Evolutionary conservation across 768 basidiomycete species (phyloP).

Genomic region (Hysterangium stoloniferum): DNA sequence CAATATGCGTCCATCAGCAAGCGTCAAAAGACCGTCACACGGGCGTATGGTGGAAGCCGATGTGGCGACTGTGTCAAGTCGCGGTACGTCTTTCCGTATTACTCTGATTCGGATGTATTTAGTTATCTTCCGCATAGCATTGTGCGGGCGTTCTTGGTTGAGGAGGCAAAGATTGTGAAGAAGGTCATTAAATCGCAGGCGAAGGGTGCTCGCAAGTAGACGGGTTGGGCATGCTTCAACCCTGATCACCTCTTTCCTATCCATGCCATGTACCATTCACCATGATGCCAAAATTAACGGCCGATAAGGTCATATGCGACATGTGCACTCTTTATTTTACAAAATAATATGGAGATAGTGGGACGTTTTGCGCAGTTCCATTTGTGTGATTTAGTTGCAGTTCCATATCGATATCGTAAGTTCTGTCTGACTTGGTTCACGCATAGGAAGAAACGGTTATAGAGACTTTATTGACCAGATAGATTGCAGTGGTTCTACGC

Average conservation of each 20-base stretch:
- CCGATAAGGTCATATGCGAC: conserved; percentile 6
- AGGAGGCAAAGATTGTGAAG: conserved; percentile 99
- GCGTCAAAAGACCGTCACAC: conserved; percentile 91
- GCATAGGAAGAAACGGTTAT: too few relatives aligned
- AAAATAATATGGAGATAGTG: too few relatives aligned
- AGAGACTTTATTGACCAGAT: too few relatives aligned
- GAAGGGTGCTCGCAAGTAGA: conserved; percentile 24
- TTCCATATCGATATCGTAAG: too few relatives aligned
- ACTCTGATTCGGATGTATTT: conserved; percentile 1
- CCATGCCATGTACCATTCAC: conserved; percentile 7
- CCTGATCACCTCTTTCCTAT: background rate
- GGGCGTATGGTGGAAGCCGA: conserved; percentile 96
- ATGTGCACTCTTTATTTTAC: too few relatives aligned
- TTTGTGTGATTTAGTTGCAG: too few relatives aligned
- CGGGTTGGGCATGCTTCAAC: background rate
- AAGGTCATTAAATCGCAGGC: conserved; percentile 93
- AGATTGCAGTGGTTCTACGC: conserved; percentile 3
- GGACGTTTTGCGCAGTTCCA: too few relatives aligned
- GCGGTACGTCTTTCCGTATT: conserved; percentile 46
- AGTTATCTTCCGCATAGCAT: conserved; percentile 47
- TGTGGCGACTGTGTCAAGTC: conserved; percentile 95
- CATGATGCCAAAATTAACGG: conserved; percentile 4
- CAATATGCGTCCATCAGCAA: conserved; percentile 95
- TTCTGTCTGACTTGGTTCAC: too few relatives aligned
- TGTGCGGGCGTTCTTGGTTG: conserved; percentile 95